Conservation (phyloP, 768 basidiomycete species). For the Lyophyllum decastes region DNA sequence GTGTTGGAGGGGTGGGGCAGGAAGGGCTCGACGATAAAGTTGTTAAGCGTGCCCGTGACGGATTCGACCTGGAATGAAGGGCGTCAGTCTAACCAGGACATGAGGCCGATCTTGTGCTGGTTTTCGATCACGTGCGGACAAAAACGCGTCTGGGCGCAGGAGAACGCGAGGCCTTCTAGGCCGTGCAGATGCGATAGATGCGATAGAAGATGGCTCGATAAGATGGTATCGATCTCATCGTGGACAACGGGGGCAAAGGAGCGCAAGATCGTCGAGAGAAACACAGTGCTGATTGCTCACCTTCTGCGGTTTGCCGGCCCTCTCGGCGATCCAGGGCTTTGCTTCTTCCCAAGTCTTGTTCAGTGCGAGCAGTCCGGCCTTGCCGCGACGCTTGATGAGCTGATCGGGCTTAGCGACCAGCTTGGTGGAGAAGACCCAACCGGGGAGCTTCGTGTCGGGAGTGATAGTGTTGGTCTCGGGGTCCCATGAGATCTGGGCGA, state of each 20-base stretch:
- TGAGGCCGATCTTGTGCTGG: background rate
- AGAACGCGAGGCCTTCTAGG: constrained; percentile 11
- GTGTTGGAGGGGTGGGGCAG: constrained; percentile 90
- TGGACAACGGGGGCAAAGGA: constrained; percentile 3
- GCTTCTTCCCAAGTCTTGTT: constrained; percentile 94
- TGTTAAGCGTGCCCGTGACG: constrained; percentile 92
- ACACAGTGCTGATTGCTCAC: constrained; percentile 42
- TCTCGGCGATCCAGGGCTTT: constrained; percentile 81
- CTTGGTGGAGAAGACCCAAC: constrained; percentile 83
- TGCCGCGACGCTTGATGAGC: constrained; percentile 99
- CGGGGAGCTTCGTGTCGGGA: constrained; percentile 57
- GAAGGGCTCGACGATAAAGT: constrained; percentile 99
- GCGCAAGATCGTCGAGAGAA: constrained; percentile 1
- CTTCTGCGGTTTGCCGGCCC: constrained; percentile 92
- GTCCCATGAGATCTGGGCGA: constrained; percentile 90
- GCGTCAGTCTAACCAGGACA: constrained; percentile 8
- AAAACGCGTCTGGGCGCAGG: constrained; percentile 21
- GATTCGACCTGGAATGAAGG: constrained; percentile 76
- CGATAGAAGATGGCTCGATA: constrained; percentile 17
- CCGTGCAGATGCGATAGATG: constrained; percentile 15
- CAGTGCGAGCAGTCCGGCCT: constrained; percentile 91
- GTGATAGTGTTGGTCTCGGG: constrained; percentile 58
- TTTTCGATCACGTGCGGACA: constrained; percentile 24
- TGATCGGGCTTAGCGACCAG: constrained; percentile 98
- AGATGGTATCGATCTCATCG: constrained; percentile 11